phyloP scores from a whole-genome alignment of 2,329 filamentous ascomycete species.

The Hansfordia pulvinata region DNA sequence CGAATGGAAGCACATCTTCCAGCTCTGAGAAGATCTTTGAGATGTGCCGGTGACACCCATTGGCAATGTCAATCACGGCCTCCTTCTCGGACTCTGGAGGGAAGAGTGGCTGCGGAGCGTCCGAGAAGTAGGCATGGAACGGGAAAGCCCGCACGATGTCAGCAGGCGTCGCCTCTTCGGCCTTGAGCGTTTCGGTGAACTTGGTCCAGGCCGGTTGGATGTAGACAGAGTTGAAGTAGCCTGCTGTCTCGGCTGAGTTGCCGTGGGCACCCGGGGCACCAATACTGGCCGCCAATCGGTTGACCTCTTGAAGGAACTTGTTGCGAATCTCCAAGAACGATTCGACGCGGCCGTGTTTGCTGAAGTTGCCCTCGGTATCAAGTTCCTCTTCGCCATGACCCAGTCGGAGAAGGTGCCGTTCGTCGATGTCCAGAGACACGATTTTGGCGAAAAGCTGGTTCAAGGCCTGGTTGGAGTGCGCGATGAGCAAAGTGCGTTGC shows the following conservation, averaged over 20 bases:
- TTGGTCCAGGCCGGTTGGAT: constrained; percentile 78
- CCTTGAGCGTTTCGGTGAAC: constrained; percentile 55
- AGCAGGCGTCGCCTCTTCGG: constrained; percentile 38
- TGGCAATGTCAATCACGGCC: constrained; percentile 58
- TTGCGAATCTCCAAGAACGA: constrained; percentile 85
- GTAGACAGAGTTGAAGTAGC: constrained; percentile 92
- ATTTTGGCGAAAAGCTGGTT: constrained; percentile 99
- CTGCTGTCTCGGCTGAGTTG: constrained; percentile 89
- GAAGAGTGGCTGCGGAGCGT: constrained; percentile 79
- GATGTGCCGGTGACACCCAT: constrained; percentile 81
- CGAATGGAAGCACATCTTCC: constrained; percentile 87
- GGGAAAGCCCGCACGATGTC: constrained; percentile 67
- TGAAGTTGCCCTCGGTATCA: constrained; percentile 73
- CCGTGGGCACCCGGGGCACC: constrained; percentile 87
- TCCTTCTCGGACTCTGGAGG: constrained; percentile 50
- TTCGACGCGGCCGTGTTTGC: constrained; percentile 88
- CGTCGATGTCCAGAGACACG: constrained; percentile 87
- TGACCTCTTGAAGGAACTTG: constrained; percentile 68
- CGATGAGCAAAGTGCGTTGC: constrained; percentile 82
- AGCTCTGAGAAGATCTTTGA: constrained; percentile 83
- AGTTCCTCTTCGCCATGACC: constrained; percentile 94
- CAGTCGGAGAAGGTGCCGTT: constrained; percentile 79
- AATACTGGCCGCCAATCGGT: constrained; percentile 72
- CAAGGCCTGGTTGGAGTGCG: constrained; percentile 93
- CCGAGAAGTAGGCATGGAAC: constrained; percentile 76